phyloP scores from a whole-genome alignment of 202 grass and related monocot species.

The Setaria italica region DNA sequence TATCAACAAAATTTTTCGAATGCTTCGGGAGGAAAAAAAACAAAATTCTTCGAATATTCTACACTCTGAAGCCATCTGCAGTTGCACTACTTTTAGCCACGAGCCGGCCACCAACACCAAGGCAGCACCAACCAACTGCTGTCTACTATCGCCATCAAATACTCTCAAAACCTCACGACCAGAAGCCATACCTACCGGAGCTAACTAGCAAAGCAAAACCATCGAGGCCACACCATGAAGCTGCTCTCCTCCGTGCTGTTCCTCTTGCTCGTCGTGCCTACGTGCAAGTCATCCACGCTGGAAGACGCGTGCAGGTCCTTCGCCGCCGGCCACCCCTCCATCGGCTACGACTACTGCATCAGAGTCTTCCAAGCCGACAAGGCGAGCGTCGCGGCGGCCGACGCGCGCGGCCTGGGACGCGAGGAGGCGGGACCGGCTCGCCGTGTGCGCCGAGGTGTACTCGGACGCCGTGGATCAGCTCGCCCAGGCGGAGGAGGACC shows the following conservation, averaged over 20 bases:
- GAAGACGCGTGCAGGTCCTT: conserved; percentile 43
- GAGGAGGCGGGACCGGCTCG: conserved; percentile 24
- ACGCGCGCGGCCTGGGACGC: conserved; percentile 35
- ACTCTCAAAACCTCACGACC: not conserved
- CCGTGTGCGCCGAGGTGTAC: conserved; percentile 63
- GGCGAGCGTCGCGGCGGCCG: conserved; percentile 8
- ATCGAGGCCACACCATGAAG: not conserved
- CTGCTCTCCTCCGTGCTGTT: not conserved
- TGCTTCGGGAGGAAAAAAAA: not conserved
- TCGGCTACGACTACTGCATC: conserved; percentile 49
- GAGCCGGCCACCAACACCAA: too few species aligned
- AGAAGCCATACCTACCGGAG: not conserved
- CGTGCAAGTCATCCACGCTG: conserved; percentile 10
- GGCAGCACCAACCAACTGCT: not conserved
- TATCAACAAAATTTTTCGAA: too few species aligned
- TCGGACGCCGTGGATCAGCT: conserved; percentile 60
- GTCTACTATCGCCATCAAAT: not conserved
- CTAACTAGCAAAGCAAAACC: not conserved
- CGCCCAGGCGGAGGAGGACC: conserved; percentile 42
- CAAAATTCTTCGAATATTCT: not conserved
- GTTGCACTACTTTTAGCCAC: not conserved
- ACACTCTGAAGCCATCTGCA: not conserved
- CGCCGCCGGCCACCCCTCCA: conserved; percentile 32
- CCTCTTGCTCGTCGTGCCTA: not conserved
- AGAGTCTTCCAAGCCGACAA: conserved; percentile 30